A percentile compares a stretch with the other conserved stretches of the same genome.
Evolutionary conservation across 352 stramenopile genomes (phyloP).

Genomic region (Thraustochytrium striatum): DNA sequence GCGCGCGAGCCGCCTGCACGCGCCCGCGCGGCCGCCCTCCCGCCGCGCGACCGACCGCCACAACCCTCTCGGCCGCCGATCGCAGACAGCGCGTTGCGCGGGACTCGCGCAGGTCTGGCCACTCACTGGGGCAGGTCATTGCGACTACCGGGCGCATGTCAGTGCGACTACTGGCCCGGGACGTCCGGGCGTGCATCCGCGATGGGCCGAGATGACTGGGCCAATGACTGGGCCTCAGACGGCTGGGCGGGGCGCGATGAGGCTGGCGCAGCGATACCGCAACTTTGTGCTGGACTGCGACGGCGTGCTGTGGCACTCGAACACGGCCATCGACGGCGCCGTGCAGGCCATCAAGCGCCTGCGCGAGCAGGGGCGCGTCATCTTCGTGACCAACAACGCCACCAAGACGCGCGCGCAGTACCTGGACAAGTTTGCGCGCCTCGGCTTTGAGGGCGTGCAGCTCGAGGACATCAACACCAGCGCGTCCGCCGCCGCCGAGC

Average conservation of each 20-base stretch:
- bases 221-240: no score
- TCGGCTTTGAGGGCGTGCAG: conserved; percentile 61
- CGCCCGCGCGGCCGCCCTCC: no score
- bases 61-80: no score
- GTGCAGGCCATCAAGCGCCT: conserved; percentile 2
- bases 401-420: conserved; percentile 73
- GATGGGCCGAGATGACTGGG: no score
- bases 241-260: neutral
- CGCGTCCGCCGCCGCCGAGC: conserved; percentile 69
- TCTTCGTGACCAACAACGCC: conserved; percentile 84
- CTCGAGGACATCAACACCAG: conserved; percentile 74
- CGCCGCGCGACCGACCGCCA: no score
- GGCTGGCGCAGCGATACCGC: conserved; percentile 12
- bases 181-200: no score
- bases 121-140: no score
- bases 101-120: no score
- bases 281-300: conserved; percentile 47
- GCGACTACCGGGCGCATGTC: no score
- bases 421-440: conserved; percentile 73
- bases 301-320: conserved; percentile 41
- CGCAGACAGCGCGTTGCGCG: no score
- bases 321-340: conserved; percentile 4
- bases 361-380: conserved; percentile 62
- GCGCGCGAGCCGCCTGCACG: no score
- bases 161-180: no score